Evolutionary conservation across 768 basidiomycete genomes (phyloP), one percentile per base, ranked within the genome.

Genomic region (Tephrocybe sp.): DNA sequence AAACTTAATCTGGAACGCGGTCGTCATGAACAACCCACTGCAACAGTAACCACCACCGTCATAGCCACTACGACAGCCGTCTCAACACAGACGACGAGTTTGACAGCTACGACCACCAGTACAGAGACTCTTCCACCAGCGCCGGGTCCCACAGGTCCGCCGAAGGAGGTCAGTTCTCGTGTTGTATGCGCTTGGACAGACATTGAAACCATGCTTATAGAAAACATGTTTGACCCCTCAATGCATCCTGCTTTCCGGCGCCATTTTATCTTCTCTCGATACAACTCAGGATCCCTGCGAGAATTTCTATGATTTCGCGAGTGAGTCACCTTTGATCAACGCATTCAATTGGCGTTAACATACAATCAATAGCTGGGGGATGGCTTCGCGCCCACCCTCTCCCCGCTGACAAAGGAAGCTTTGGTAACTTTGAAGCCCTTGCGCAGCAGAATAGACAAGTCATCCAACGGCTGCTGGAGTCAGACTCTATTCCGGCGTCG

Each of bases 291-390:
- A 98, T 63, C 97, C 97, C 0, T 99, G 97, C 68, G 90, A 98
- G 58, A 87, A 93, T 68, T 97, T 98, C 66, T 98, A 94, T 63
- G 81, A 87, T 56, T 98, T 85, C 69, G 84, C 94, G 9, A 95
- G 93, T 95, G 62, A 61, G 91, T 84, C 8, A 11, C 47, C 43
- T 36, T 49, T 47, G 34, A 45, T 52, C 40, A 39, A 17, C 57
- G 1, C 19, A 39, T n/a, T 39, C 23, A 10, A 33, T 23, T 16
- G 13, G 31, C 14, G 36, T 45, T 41, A 13, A 49, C 50, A 45
- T 13, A 35, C 13, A 11, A 41, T 45, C 19, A 11, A 33, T 51
- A 95, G 91, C 87, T 62, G 91, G 92, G 14, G 93, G 93, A 11
- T 99, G 96, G 96, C 74, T 89, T 16, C 79, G 79, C 36, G 69